Evolutionary conservation across 2,329 filamentous ascomycete species (phyloP).

Genomic region (Pleurostoma richardsiae): DNA sequence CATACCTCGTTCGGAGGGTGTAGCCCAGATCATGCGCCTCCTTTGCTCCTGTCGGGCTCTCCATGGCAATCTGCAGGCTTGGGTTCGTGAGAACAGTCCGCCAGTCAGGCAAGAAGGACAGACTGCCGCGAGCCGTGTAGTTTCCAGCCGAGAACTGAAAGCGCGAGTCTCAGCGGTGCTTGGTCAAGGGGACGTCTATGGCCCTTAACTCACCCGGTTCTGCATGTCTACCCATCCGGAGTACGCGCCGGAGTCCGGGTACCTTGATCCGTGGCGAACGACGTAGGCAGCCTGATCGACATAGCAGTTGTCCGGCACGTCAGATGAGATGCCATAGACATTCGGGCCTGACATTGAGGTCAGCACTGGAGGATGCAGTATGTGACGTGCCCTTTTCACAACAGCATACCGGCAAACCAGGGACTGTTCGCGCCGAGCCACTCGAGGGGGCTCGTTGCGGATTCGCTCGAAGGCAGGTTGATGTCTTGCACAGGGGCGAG

Average conservation of each 20-base stretch:
- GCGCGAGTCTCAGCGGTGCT: background rate
- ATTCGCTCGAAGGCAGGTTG: conserved; percentile 11
- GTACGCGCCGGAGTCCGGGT: conserved; percentile 57
- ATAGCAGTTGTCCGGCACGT: conserved; percentile 49
- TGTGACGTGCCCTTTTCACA: background rate
- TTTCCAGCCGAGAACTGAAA: conserved; percentile 44
- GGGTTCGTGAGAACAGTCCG: conserved; percentile 50
- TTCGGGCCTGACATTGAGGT: conserved; percentile 38
- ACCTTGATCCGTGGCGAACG: conserved; percentile 57
- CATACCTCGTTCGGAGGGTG: conserved; percentile 36
- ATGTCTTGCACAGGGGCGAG: conserved; percentile 12
- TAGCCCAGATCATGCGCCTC: conserved; percentile 55
- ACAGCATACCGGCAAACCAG: conserved; percentile 39
- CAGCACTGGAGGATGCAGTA: background rate
- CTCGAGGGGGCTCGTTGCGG: conserved; percentile 9
- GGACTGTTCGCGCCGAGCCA: conserved; percentile 50
- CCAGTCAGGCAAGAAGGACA: conserved; percentile 57
- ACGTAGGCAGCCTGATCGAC: conserved; percentile 58
- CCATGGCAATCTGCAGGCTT: conserved; percentile 48
- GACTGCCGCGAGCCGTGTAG: conserved; percentile 45
- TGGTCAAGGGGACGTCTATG: background rate
- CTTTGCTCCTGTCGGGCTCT: conserved; percentile 58
- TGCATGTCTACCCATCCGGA: conserved; percentile 47
- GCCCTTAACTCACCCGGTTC: conserved; percentile 25
- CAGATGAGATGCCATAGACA: conserved; percentile 47